Evolutionary conservation across 179 eudicot species (phyloP).

Genomic region (Corrigiola litoralis): DNA sequence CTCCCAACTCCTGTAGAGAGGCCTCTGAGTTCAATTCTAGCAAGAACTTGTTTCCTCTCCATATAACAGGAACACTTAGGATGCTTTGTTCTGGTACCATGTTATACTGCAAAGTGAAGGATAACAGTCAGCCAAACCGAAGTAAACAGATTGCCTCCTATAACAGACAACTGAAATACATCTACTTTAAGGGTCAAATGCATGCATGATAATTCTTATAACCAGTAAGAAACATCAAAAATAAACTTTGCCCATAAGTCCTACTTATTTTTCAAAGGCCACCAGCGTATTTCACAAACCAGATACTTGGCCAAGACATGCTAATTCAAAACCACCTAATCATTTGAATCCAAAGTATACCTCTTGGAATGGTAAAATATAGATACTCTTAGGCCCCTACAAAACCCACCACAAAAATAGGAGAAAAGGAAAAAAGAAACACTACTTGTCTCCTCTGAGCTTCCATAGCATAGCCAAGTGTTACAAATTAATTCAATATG

Average conservation of each 20-base stretch:
- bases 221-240: not conserved
- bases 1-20: conserved; percentile 58
- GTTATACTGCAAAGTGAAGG: conserved; percentile 26
- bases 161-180: not conserved
- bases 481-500: too few relatives aligned
- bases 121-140: not conserved
- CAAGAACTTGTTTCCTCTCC: conserved; percentile 66
- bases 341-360: not conserved
- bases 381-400: not conserved
- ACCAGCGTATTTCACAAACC: not conserved
- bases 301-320: not conserved
- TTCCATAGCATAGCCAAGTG: too few relatives aligned
- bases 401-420: not conserved
- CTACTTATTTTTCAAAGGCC: not conserved
- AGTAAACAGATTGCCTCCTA: not conserved
- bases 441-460: too few relatives aligned
- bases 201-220: not conserved
- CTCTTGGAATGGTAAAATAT: not conserved
- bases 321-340: not conserved
- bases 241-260: not conserved
- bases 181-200: not conserved
- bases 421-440: too few relatives aligned
- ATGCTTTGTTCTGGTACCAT: conserved; percentile 45
- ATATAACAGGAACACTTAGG: conserved; percentile 36
- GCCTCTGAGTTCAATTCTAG: conserved; percentile 48